Base-by-base conservation (phyloP, 225 moss, liverwort and hornwort species). In the Anthoceros angustus region DNA sequence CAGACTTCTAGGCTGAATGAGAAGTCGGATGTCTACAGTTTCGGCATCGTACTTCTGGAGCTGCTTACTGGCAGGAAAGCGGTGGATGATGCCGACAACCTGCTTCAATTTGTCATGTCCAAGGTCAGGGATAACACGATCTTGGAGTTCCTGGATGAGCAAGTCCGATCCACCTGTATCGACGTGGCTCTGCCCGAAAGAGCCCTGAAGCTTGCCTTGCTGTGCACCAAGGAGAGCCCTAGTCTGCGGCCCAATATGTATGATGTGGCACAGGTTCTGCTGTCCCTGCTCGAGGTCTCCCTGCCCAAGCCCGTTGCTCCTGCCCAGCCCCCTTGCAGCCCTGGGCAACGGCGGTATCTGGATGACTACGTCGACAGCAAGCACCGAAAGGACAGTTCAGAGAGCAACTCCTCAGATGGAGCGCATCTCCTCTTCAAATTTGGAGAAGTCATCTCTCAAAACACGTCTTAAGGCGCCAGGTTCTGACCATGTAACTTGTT, bases 1-100 rank as follows among this genome's bases (percentile, higher is more conserved):
- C 86, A 90, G 70, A 94, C 93, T 11, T 94, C 93, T 8, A 79
- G 82, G 67, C 78, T 90, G 68, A 94, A 84, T 11, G 90, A 85
- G 55, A 94, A 94, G 72, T 94, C 93, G 9, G 93, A 94, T 64
- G 90, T 94, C 14, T 94, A 90, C 82, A 90, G 90, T 70, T 94
- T 87, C 39, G 93, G 93, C 62, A 90, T 94, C 15, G 86, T 94
- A 10, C 87, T 94, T 12, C 66, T 94, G 76, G 93, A 94, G 82
- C 83, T 94, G 42, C 86, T 94, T 10, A 84, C 93, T 7, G 89
- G 86, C 72, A 81, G 85, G 60, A 88, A 86, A 74, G 93, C 93
- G 9, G 90, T 94, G 0, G 86, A 90, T 65, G 84, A 86, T 60
- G 90, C 90, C 68, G 80, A 77, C 6, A 87, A 94, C 74, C 84